Base-by-base conservation (phyloP, 73 alveolate genomes). In the Paramecium primaurelia region DNA sequence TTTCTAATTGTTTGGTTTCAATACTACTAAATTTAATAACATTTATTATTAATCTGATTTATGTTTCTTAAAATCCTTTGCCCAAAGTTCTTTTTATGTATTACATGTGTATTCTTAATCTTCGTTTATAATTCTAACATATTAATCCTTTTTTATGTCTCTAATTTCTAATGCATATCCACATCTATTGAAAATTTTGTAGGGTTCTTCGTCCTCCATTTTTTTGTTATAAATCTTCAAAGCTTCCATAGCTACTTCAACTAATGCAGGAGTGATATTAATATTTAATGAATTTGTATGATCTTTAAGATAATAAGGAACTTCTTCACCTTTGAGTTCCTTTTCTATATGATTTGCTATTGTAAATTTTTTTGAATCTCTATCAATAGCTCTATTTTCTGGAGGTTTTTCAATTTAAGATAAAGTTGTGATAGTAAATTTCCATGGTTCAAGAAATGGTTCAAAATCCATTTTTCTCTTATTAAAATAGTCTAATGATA, bases 191-290 rank as follows among this genome's bases (percentile, higher is more conserved):
- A 89, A 71, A 45, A 89, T 89, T 83, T 71, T 69, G 18, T 89
- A 89, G 6, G 94, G 94, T 47, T 89, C 94, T 71, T 69, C 94
- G 73, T 89, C 94, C 6, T 77, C 59, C 94, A 89, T 89, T 32
- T 77, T 38, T 71, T 45, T 47, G 18, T 89, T 89, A n/a, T 89
- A 89, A 34, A 89, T 89, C 58, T 83, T 89, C 38, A 42, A 73
- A 28, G 94, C 94, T 51, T 89, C 94, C 94, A 89, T 68, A n/a
- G 88, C 37, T 25, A 83, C 88, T 22, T 89, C 94, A 14, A 89
- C 71, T 4, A 77, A 47, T 1, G 94, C 86, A 18, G 88, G 77
- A 8, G 92, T 89, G 8, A 89, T 37, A 73, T 89, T 89, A 2
- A 89, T 38, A 16, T 89, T 89, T 32, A 89, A 89, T n/a, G 92